Conservation (phyloP, 176 grass and related monocot species). For the Echinochloa phyllopogon region DNA sequence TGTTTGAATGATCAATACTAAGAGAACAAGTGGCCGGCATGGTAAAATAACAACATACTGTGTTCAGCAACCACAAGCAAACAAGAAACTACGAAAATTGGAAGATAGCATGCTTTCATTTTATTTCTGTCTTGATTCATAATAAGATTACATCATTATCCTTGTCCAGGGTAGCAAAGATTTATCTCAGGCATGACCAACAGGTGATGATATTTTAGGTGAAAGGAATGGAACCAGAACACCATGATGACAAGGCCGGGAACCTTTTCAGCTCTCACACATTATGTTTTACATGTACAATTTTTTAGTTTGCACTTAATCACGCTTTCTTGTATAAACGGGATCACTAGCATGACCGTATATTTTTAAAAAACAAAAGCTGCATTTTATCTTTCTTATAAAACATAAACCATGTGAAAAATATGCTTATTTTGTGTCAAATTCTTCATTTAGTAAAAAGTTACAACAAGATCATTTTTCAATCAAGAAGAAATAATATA, state of each 20-base stretch:
- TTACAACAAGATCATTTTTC: background rate
- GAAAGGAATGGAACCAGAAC: background rate
- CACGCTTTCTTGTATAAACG: background rate
- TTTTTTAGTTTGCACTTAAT: background rate
- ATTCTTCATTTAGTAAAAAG: conserved; percentile 1
- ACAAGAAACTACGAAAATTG: background rate
- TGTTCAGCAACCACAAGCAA: background rate
- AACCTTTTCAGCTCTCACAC: background rate
- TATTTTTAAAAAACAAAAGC: too few species aligned
- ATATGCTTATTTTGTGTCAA: background rate
- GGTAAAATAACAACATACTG: background rate
- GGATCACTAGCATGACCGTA: background rate
- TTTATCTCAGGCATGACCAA: background rate
- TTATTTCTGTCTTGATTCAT: background rate
- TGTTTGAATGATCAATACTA: background rate
- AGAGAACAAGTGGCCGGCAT: background rate
- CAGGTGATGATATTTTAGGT: conserved; percentile 1
- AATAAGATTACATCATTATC: background rate
- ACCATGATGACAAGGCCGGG: background rate
- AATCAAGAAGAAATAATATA: background rate
- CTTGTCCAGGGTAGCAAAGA: background rate
- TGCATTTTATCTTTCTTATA: too few species aligned
- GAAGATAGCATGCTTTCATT: background rate
- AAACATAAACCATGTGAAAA: background rate
- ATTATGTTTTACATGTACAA: conserved; percentile 3